Base-by-base conservation (phyloP, 2,329 filamentous ascomycete species). In the Aspergillus sp. region DNA sequence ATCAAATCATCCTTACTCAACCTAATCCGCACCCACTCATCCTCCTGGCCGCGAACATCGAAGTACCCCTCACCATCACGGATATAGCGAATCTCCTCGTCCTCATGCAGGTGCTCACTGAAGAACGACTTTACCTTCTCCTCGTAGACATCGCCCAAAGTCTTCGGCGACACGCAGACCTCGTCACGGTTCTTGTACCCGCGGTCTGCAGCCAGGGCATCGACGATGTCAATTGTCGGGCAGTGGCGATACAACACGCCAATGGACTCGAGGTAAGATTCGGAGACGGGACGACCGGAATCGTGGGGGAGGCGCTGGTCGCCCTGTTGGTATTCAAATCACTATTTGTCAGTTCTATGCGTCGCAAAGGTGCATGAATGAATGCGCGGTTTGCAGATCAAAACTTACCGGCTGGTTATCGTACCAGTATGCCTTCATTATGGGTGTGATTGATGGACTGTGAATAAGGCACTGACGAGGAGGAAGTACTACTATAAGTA, bases 31-130 rank as follows among this genome's bases (percentile, higher is more conserved):
- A 98, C 81, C 93, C 93, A 98, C 55, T 86, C 81, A 62, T 97
- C 91, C 19, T 79, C 80, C 66, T 85, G 75, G 61, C 81, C 84
- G 42, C 93, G 76, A 3, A 98, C 90, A 69, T 98, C 93, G 64
- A 98, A 98, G 68, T 86, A 98, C 0, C 93, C 93, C 46, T 80
- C 79, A 0, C 93, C 93, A 51, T 85, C 90, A 30, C 88, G 76
- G 56, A 98, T 90, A 62, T 96, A 98, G 42, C 93, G 78, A 56
- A 98, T 98, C 77, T 98, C 93, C 73, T 98, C 93, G 58, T 98
- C 93, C 73, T 98, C 93, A 65, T 98, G 93, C 59, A 98, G 69
- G 67, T 98, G 93, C 76, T 98, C 93, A 59, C 86, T 68, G 73
- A 97, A 98, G 74, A 98, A 98, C 56, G 71, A 81, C 73, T 88